Base-by-base conservation (phyloP, 495 filamentous ascomycete genomes). In the Hypoxylon intermedium region DNA sequence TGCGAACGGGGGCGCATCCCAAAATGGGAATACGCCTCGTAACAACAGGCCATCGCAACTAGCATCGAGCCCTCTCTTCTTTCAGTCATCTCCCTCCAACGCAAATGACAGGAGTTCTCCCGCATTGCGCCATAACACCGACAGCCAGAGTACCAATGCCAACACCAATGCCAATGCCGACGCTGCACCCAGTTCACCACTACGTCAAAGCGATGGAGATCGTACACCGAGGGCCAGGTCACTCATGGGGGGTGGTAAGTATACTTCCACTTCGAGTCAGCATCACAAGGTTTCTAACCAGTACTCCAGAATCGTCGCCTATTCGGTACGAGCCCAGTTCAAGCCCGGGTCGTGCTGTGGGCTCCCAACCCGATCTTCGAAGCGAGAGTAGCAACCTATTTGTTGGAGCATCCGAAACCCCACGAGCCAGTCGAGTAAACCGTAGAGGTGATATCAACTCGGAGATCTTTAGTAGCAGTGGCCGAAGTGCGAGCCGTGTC, bases 351-450 rank as follows among this genome's bases (percentile, higher is more conserved):
- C 83, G 85, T 52, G 79, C 78, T 53, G 75, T 81, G 44, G 72
- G 75, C 55, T 84, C 83, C 49, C 85, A 84, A 63, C 85, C 86
- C 33, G 82, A 89, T 68, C 76, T 87, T 46, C 82, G 80, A 48
- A 93, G 89, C 72, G 89, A 89, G 52, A 92, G 89, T 77, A 95
- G 91, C 67, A 89, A 85, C 7, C 79, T 97, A 12, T 97, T 97
- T 68, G 89, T 97, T 7, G 83, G 84, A 31, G 85, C 88, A 3
- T 74, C 83, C 9, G 73, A 74, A 23, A 79, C 76, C 7, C 75
- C 80, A 36, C 79, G 83, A 41, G 82, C 84, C 28, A 62, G 53
- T 18, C 50, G 68, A 44, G 45, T 67, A 51, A 67, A 58, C 19
- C 85, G 89, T 70, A 87, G 92, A 51, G 89, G 88, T 60, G 92